Percentiles rank a stretch among this genome's conserved stretches.
Conservation (phyloP, 257 asterid genomes). For the Solanum paucissectum region DNA sequence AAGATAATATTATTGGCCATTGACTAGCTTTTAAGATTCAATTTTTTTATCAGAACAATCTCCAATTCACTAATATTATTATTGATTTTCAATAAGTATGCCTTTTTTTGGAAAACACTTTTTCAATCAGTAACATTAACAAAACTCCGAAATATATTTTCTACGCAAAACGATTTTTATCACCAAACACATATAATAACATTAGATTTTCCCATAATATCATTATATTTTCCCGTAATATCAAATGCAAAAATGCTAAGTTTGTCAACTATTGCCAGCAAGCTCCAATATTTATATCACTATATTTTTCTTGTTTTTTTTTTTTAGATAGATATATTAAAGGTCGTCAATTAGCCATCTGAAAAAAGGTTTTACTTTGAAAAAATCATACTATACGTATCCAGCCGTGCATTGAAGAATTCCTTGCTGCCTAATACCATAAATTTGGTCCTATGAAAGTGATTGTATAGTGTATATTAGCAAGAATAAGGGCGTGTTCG, state of each 20-base stretch:
- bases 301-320: background rate
- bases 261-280: background rate
- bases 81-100: background rate
- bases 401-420: background rate
- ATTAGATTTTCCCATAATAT: background rate
- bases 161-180: rapidly evolving
- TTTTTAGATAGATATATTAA: background rate
- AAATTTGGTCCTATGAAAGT: background rate
- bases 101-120: background rate
- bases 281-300: background rate
- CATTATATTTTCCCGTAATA: background rate
- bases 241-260: background rate
- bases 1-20: background rate
- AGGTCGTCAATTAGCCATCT: background rate
- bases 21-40: background rate
- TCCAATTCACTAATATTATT: background rate
- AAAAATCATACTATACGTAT: background rate
- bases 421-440: background rate
- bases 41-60: background rate
- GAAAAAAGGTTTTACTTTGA: background rate
- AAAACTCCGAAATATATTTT: rapidly evolving
- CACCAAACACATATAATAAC: background rate
- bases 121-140: background rate
- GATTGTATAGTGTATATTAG: background rate
- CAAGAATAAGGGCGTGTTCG: background rate